These are phyloP conservation scores for Corynascus novoguineensis DNA, from an alignment of 495 filamentous ascomycete genomes.

Conservation along the genomic window DNA sequence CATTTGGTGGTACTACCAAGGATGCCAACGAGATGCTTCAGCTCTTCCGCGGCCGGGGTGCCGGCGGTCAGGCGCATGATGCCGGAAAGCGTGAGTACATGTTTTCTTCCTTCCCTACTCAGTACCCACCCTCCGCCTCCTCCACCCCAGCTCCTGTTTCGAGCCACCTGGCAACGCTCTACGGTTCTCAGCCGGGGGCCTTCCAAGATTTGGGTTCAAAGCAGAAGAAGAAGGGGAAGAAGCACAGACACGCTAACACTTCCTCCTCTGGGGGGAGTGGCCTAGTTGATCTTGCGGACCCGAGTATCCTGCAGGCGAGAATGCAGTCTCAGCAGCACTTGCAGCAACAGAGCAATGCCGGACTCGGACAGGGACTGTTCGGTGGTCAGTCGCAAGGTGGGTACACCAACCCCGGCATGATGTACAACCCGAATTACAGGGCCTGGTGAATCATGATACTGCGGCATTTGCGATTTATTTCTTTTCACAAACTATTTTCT, in stretches of 20 bases:
- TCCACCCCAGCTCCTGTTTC: conserved; percentile 85
- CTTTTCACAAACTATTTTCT: conserved; percentile 6
- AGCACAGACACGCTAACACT: conserved; percentile 99
- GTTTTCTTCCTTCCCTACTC: conserved; percentile 63
- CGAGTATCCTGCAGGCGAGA: conserved; percentile 97
- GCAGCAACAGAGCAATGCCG: conserved; percentile 63
- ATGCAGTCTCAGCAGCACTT: conserved; percentile 88
- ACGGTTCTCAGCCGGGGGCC: conserved; percentile 75
- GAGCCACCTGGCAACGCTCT: conserved; percentile 83
- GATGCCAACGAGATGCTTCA: conserved; percentile 74
- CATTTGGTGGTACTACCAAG: conserved; percentile 53
- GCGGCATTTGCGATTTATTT: conserved; percentile 9
- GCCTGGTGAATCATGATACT: conserved; percentile 56
- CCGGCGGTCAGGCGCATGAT: conserved; percentile 65
- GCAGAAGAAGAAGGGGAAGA: conserved; percentile 99
- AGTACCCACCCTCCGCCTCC: conserved; percentile 68
- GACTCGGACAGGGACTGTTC: conserved; percentile 82
- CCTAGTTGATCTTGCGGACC: conserved; percentile 99
- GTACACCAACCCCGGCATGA: conserved; percentile 86
- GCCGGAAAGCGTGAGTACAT: conserved; percentile 94
- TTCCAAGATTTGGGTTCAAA: conserved; percentile 83
- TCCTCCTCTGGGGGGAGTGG: conserved; percentile 96
- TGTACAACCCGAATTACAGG: conserved; percentile 73
- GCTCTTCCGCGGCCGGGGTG: conserved; percentile 58
- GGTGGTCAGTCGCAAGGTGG: conserved; percentile 96